Conservation (phyloP, 139 green algal species). For the Chlamydomonas applanata region DNA sequence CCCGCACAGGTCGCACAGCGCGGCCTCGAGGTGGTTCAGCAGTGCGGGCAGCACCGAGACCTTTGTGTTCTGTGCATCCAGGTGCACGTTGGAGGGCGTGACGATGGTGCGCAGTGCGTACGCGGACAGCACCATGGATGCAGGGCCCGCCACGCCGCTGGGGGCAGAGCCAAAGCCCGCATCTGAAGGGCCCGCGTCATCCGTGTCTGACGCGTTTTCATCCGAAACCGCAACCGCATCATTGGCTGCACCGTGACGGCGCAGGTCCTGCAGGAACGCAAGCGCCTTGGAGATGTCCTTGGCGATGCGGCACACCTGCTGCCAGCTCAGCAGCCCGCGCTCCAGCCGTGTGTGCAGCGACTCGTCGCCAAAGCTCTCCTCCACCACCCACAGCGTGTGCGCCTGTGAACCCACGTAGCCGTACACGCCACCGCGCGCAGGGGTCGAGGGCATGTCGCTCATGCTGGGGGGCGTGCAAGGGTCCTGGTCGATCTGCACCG, state of each 20-base stretch:
- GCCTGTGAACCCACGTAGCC: conserved; percentile 2
- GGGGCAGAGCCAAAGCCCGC: not conserved
- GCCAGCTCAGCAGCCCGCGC: conserved; percentile 56
- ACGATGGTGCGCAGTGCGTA: conserved; percentile 42
- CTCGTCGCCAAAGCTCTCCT: conserved; percentile 54
- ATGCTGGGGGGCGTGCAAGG: too few relatives aligned
- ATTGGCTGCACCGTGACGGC: conserved; percentile 12
- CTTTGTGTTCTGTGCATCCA: conserved; percentile 47
- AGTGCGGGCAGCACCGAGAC: conserved; percentile 51
- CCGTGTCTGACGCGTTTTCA: not conserved
- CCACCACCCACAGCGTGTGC: conserved; percentile 55
- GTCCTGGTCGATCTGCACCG: not conserved
- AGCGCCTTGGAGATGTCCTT: conserved; percentile 50
- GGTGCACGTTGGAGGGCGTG: conserved; percentile 42
- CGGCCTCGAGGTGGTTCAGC: conserved; percentile 53
- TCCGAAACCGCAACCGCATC: not conserved
- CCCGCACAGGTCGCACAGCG: conserved; percentile 18
- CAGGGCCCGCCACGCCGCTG: not conserved
- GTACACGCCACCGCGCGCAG: too few relatives aligned
- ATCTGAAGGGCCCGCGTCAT: not conserved
- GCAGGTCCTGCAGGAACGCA: conserved; percentile 48
- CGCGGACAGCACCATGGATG: conserved; percentile 30
- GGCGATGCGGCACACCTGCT: conserved; percentile 42
- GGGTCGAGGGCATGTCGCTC: too few relatives aligned
- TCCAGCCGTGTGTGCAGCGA: conserved; percentile 44